Conservation (phyloP, 805 yeast species). For the Saturnispora hagleri region DNA sequence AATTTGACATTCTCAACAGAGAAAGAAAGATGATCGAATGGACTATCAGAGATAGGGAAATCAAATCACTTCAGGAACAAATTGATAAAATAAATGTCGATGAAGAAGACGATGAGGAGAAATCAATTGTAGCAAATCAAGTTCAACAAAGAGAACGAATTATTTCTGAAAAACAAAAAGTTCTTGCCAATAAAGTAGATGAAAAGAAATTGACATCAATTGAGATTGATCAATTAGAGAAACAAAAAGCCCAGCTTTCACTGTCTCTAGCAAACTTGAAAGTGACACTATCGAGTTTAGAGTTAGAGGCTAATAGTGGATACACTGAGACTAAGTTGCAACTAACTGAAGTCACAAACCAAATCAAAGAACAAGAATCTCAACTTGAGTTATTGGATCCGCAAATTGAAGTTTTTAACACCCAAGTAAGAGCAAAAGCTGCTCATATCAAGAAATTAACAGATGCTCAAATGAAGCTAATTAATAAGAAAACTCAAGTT, state of each 20-base stretch:
- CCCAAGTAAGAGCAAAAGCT: slow-evolving; percentile 16
- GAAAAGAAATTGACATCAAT: slow-evolving; percentile 41
- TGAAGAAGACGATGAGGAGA: slow-evolving; percentile 40
- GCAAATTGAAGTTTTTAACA: slow-evolving; percentile 19
- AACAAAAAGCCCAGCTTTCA: slow-evolving; percentile 26
- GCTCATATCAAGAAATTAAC: slow-evolving; percentile 29
- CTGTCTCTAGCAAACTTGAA: slow-evolving; percentile 36
- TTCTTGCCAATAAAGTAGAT: slow-evolving; percentile 39
- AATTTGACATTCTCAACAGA: slow-evolving; percentile 58
- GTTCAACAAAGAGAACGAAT: slow-evolving; percentile 52
- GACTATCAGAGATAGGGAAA: slow-evolving; percentile 68
- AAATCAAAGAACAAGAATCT: not conserved
- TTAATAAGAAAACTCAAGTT: slow-evolving; percentile 64
- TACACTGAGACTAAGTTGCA: not conserved
- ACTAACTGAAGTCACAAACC: not conserved
- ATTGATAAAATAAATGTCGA: slow-evolving; percentile 54
- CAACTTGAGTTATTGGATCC: slow-evolving; percentile 24
- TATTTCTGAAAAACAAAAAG: slow-evolving; percentile 36
- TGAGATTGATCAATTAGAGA: slow-evolving; percentile 39
- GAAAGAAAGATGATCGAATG: slow-evolving; percentile 65
- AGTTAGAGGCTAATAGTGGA: slow-evolving; percentile 30
- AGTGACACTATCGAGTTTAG: slow-evolving; percentile 36
- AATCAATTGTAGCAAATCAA: slow-evolving; percentile 44
- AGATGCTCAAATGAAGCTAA: slow-evolving; percentile 48
- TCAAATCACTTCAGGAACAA: slow-evolving; percentile 47